Evolutionary conservation across 257 asterid genomes (phyloP), one percentile per base, ranked within the genome.

Genomic region (Jacaranda mimosifolia): DNA sequence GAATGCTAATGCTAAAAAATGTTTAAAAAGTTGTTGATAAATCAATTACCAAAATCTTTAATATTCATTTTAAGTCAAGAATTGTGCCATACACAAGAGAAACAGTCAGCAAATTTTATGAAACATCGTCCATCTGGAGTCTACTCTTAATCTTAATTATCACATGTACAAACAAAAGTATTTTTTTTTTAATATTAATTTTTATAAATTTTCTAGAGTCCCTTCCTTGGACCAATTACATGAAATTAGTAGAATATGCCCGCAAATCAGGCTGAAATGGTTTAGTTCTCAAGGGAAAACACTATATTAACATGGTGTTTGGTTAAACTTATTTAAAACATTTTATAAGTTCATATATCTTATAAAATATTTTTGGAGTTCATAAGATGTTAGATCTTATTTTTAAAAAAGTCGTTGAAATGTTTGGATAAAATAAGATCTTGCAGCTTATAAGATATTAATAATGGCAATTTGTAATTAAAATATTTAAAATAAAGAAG

Each of bases 171-270:
- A 56, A 56, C 8, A n/a, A 56, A 56, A 10, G 2, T 17, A 11
- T n/a, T n/a, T 1, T 10, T 56, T 56, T 9, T 17, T 18, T 56
- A 3, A 4, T n/a, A n/a, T n/a, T n/a, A n/a, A n/a, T n/a, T n/a
- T n/a, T n/a, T n/a, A 14, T 21, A 26, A 3, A 1, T 21, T 26
- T 60, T 12, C 18, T 35, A 5, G 18, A 35, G 18, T 12, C 42
- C 67, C 14, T 13, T 35, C 17, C 14, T 32, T 49, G 26, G 74
- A 69, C 9, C n/a, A 71, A 55, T n/a, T 17, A 51, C 17, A 6
- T 38, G 39, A n/a, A 18, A 72, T 72, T 42, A n/a, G 55, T 56
- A 72, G 26, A 39, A 56, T 19, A 32, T 72, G 67, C 13, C 67
- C 5, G 51, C 19, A 56, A 26, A 26, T 26, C 32, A 26, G 32